Conservation (phyloP, 345 rosid species). For the Acer saccharum region DNA sequence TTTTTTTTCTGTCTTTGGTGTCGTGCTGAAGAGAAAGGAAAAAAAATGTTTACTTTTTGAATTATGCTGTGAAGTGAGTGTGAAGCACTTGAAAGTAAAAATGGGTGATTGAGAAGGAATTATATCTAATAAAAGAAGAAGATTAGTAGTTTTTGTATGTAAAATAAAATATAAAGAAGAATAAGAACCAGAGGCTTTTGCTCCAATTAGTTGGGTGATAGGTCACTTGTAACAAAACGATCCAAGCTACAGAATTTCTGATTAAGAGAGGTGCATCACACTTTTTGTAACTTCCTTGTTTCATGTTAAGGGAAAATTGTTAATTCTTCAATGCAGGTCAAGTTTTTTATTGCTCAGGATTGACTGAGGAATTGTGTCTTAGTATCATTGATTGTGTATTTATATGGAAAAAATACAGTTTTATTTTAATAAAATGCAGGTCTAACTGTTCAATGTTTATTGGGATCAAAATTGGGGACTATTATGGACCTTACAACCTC, state of each 20-base stretch:
- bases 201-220: not conserved
- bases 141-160: not conserved
- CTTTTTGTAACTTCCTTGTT: not conserved
- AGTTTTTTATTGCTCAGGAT: not conserved
- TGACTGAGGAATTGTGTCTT: not conserved
- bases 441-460: not conserved
- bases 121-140: not conserved
- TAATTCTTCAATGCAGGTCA: not conserved
- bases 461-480: not conserved
- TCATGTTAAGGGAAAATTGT: not conserved
- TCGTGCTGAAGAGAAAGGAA: not conserved
- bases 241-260: not conserved
- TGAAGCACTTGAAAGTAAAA: not conserved
- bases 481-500: too few relatives aligned
- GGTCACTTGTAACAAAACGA: not conserved
- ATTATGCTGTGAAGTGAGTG: not conserved
- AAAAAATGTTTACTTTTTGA: not conserved
- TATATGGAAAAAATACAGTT: not conserved
- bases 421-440: too few relatives aligned
- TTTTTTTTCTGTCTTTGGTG: not conserved
- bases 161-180: not conserved
- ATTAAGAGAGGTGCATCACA: not conserved
- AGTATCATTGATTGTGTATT: not conserved
- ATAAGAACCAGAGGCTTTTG: not conserved
- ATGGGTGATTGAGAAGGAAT: conserved; percentile 4